Percentiles rank a stretch among this genome's conserved stretches.
Evolutionary conservation across 805 yeast species (phyloP).

Genomic region (Babjeviella inositovora): DNA sequence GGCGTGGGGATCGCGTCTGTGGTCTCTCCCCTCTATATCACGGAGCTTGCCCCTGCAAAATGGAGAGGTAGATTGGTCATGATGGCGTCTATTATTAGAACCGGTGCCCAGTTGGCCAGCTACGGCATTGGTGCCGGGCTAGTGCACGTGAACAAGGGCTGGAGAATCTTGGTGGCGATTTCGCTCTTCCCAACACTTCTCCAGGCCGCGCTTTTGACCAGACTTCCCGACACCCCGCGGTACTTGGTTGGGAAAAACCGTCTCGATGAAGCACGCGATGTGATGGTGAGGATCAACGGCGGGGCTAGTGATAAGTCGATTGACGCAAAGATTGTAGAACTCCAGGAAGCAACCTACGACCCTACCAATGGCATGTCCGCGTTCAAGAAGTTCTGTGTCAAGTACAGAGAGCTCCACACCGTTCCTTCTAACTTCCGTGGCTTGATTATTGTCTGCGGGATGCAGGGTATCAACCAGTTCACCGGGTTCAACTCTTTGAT

Average conservation of each 20-base stretch:
- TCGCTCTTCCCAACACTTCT: slow-evolving; percentile 75
- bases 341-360: slow-evolving; percentile 28
- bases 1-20: slow-evolving; percentile 65
- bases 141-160: slow-evolving; percentile 58
- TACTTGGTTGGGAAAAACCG: slow-evolving; percentile 62
- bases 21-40: slow-evolving; percentile 40
- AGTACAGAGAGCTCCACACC: slow-evolving; percentile 44
- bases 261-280: slow-evolving; percentile 47
- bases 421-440: slow-evolving; percentile 80
- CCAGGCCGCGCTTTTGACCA: slow-evolving; percentile 64
- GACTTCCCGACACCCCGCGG: slow-evolving; percentile 94
- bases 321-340: slow-evolving; percentile 52
- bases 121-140: slow-evolving; percentile 90
- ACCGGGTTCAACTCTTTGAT: slow-evolving; percentile 93
- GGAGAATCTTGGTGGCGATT: slow-evolving; percentile 87
- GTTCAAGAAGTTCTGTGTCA: slow-evolving; percentile 35
- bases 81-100: slow-evolving; percentile 24
- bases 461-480: slow-evolving; percentile 94
- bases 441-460: slow-evolving; percentile 75
- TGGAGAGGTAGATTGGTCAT: slow-evolving; percentile 19
- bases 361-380: too few species aligned
- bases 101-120: slow-evolving; percentile 32
- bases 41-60: slow-evolving; percentile 29
- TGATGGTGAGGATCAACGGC: slow-evolving; percentile 45
- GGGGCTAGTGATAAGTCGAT: slow-evolving; percentile 50